These are phyloP conservation scores for Phaseolus lunatus DNA, from an alignment of 306 rosid species.

Conservation along the genomic window DNA sequence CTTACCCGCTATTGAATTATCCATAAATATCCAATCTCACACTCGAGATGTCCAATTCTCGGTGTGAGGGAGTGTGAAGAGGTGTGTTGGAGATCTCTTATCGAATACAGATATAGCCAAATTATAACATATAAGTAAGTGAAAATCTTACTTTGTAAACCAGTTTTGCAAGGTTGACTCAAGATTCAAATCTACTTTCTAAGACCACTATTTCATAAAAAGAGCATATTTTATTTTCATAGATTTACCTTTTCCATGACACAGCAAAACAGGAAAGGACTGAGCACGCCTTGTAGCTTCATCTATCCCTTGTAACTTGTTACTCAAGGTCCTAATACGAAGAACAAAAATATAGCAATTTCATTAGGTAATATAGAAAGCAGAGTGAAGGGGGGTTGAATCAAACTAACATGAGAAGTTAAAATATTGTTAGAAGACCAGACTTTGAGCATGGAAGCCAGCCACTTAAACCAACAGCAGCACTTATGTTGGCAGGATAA, in stretches of 20 bases:
- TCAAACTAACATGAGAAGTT: conserved; percentile 40
- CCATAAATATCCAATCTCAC: no score
- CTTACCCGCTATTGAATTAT: no score
- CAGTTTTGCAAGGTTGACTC: no score
- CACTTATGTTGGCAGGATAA: conserved; percentile 81
- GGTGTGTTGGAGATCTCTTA: no score
- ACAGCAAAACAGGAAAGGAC: conserved; percentile 82
- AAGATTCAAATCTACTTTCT: no score
- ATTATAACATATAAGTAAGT: no score
- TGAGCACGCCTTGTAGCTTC: conserved; percentile 73
- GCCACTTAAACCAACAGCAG: conserved; percentile 92
- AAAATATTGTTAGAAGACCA: conserved; percentile 41
- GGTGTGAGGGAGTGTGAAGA: no score
- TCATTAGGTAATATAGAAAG: conserved; percentile 27
- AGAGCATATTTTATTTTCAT: neutral
- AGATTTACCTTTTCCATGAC: conserved; percentile 91
- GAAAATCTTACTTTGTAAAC: no score
- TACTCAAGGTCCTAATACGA: conserved; percentile 70
- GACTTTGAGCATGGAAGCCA: conserved; percentile 99
- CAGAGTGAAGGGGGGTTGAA: neutral
- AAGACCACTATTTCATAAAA: neutral
- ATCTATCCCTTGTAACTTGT: conserved; percentile 66
- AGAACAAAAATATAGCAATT: conserved; percentile 40
- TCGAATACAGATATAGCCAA: no score
- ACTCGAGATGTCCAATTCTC: no score